Base-by-base conservation (phyloP, 768 basidiomycete genomes). In the Postia placenta region DNA sequence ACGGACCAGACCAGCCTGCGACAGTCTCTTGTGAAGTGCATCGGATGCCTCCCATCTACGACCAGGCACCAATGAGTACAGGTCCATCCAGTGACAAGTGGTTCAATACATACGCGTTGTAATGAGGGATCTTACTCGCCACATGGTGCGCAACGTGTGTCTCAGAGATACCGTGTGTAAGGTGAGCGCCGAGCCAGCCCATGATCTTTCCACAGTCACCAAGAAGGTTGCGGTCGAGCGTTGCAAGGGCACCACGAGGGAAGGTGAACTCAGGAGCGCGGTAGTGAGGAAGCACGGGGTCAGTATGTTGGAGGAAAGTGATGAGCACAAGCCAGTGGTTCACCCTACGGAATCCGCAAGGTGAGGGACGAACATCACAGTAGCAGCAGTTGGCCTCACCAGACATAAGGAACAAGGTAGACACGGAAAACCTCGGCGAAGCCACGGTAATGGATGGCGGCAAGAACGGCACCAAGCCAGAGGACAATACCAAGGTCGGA, bases 251-350 rank as follows among this genome's bases (percentile, higher is more conserved):
- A 50, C 95, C 95, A 57, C 92, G 89, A 38, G 85, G 74, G 78
- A 98, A 99, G 33, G 85, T 93, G 76, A 95, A 97, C 62, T 87
- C 85, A 30, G 80, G 63, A 12, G 84, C 80, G 55, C 89, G 87
- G 76, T 96, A 97, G 70, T 97, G 95, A 42, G 94, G 94, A 38
- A 98, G 80, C 40, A 87, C 67, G 17, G 94, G 92, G 70, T 97
- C 95, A 59, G 95, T 97, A 74, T 99, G 95, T 72, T 99, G 95
- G 44, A 97, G 76, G 86, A 92, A 97, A 17, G 93, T 96, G 73
- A 97, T 96, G 59, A 92, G 61, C 49, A 97, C 91, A 47, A 97
- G 78, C 93, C 93, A 96, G 75, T 92, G 90, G 74, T 91, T 91
- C 47, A 86, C 81, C 83, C 80, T 84, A 51, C 9, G 11, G 12